A percentile compares a stretch with the other conserved stretches of the same genome.
Evolutionary conservation across 2,329 filamentous ascomycete species (phyloP).

Genomic region (Aspergillus viridinutans): DNA sequence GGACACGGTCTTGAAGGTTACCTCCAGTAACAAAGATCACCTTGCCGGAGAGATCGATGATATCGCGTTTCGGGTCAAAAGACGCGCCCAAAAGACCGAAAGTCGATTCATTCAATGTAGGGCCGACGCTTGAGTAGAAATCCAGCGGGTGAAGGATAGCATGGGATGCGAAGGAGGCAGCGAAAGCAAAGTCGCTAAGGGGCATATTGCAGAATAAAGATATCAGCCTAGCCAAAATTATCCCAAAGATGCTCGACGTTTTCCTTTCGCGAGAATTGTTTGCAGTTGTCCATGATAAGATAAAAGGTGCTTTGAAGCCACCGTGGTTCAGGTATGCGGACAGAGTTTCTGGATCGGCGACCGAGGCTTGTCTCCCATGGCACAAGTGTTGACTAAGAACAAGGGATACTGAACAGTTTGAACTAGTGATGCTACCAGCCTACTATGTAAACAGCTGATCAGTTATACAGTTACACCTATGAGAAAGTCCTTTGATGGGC

Average conservation of each 20-base stretch:
- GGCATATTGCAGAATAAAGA: background rate
- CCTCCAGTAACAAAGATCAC: constrained; percentile 52
- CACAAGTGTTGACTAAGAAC: background rate
- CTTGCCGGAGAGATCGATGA: constrained; percentile 45
- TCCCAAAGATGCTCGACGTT: background rate
- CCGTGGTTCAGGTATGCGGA: background rate
- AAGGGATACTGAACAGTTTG: too few species aligned
- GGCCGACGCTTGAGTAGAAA: constrained; percentile 27
- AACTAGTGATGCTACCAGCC: background rate
- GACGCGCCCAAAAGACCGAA: constrained; percentile 30
- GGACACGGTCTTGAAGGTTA: constrained; percentile 14
- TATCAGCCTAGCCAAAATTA: background rate
- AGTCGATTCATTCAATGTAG: constrained; percentile 33
- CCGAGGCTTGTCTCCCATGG: background rate
- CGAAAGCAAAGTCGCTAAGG: constrained; percentile 8
- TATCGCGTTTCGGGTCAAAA: constrained; percentile 44
- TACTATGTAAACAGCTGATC: too few species aligned
- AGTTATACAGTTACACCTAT: too few species aligned
- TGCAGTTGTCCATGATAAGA: background rate
- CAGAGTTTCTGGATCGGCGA: background rate
- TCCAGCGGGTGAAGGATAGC: constrained; percentile 28
- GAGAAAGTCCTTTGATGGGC: background rate
- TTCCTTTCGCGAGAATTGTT: background rate
- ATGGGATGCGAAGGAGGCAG: constrained; percentile 16
- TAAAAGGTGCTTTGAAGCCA: background rate